phyloP scores from a whole-genome alignment of 1,139 yeast genomes.

The Geotrichum histeridarum region DNA sequence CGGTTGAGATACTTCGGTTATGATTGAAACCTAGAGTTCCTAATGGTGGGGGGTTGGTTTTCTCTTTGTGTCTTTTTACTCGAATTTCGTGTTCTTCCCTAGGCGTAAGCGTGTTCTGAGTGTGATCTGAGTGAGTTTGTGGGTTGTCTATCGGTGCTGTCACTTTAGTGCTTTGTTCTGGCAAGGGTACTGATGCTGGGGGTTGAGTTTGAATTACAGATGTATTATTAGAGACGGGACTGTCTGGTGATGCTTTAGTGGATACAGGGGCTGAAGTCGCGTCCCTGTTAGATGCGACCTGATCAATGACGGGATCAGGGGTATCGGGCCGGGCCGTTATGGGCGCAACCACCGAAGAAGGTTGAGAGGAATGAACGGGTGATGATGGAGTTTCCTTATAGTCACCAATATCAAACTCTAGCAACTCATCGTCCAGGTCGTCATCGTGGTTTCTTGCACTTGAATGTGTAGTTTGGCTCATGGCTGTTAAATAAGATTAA shows the following conservation, averaged over 20 bases:
- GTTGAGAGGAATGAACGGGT: background rate
- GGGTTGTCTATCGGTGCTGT: background rate
- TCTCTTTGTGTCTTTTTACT: background rate
- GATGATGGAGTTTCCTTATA: background rate
- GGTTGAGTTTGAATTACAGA: background rate
- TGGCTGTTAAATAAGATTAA: background rate
- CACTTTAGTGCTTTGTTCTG: background rate
- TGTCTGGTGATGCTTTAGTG: too few species aligned
- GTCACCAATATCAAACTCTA: constrained; percentile 19
- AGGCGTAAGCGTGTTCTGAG: background rate
- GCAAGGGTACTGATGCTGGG: background rate
- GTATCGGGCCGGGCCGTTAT: background rate
- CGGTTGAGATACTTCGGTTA: background rate
- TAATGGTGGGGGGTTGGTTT: background rate
- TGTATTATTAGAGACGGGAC: background rate
- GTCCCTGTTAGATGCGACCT: background rate
- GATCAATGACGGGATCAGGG: background rate
- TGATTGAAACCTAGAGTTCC: constrained; percentile 1
- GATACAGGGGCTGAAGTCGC: background rate
- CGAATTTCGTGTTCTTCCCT: background rate
- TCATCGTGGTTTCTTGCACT: background rate
- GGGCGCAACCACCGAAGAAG: background rate
- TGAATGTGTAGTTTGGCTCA: background rate
- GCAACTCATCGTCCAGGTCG: constrained; percentile 18
- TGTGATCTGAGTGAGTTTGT: background rate